Evolutionary conservation across 139 green algal species (phyloP).

Genomic region (Desmodesmus armatus): DNA sequence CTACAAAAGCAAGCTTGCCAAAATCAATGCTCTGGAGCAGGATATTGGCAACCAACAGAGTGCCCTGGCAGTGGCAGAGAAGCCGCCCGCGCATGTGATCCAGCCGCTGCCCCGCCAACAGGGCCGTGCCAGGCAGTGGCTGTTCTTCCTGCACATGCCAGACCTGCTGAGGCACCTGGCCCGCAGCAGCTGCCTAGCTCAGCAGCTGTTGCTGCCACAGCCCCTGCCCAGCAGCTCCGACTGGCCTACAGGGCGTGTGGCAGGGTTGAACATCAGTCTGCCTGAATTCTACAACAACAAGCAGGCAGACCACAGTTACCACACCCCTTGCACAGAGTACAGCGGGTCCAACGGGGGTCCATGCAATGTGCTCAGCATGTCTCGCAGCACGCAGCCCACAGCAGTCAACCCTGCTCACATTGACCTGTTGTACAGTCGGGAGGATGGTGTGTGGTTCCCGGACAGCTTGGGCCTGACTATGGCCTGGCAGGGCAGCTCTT

Average conservation of each 20-base stretch:
- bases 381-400: not conserved
- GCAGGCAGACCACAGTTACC: not conserved
- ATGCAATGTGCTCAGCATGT: conserved; percentile 28
- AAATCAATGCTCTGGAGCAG: not conserved
- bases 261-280: not conserved
- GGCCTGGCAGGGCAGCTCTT: conserved; percentile 55
- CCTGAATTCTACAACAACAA: conserved; percentile 47
- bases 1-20: not conserved
- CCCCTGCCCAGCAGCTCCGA: conserved; percentile 23
- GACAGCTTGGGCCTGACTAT: conserved; percentile 48
- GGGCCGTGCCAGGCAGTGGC: conserved; percentile 37
- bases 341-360: not conserved
- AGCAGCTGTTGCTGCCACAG: conserved; percentile 62
- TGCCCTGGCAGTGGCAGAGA: not conserved
- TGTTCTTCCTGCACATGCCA: conserved; percentile 70
- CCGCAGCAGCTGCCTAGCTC: conserved; percentile 54
- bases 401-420: conserved; percentile 41
- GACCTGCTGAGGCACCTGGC: conserved; percentile 53
- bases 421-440: conserved; percentile 8
- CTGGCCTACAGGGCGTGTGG: not conserved
- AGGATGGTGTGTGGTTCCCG: conserved; percentile 63
- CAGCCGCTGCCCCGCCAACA: conserved; percentile 54
- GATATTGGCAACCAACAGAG: not conserved
- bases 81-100: conserved; percentile 49
- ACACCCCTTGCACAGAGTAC: not conserved